These are phyloP conservation scores for Emericellopsis cladophorae DNA, from an alignment of 2,329 filamentous ascomycete genomes.

Conservation along the genomic window DNA sequence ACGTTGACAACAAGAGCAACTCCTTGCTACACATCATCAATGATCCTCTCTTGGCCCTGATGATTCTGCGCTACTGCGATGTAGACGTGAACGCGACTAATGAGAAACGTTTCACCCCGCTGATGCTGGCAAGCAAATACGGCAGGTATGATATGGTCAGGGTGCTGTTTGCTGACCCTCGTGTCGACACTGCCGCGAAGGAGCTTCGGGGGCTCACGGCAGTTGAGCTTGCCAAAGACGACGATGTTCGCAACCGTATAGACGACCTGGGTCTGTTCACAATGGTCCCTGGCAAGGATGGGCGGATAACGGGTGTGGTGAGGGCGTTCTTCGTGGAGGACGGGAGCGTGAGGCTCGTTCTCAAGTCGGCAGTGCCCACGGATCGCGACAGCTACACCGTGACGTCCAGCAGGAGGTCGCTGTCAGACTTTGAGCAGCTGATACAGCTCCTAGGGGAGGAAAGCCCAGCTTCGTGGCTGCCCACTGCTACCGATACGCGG, in stretches of 20 bases:
- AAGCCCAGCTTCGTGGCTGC: constrained; percentile 92
- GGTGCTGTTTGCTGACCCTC: constrained; percentile 71
- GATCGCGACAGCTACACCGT: constrained; percentile 76
- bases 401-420: constrained; percentile 80
- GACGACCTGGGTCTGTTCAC: constrained; percentile 85
- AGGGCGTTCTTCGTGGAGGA: constrained; percentile 96
- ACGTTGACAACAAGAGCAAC: constrained; percentile 86
- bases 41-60: constrained; percentile 62
- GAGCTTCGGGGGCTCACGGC: constrained; percentile 84
- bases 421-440: constrained; percentile 84
- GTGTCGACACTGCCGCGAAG: constrained; percentile 74
- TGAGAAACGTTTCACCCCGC: constrained; percentile 83
- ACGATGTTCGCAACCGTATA: constrained; percentile 91
- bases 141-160: constrained; percentile 88
- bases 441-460: constrained; percentile 74
- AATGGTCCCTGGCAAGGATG: constrained; percentile 56
- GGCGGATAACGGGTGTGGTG: constrained; percentile 82
- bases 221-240: constrained; percentile 93
- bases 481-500: constrained; percentile 61
- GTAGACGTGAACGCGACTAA: constrained; percentile 95
- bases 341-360: constrained; percentile 78
- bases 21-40: constrained; percentile 93
- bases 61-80: constrained; percentile 73
- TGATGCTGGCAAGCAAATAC: constrained; percentile 99
- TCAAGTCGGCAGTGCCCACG: constrained; percentile 89